Percentiles rank a stretch among this genome's conserved stretches.
These are phyloP conservation scores for Erythrophleum ivorense DNA, from an alignment of 331 rosid genomes.

Conservation along the genomic window DNA sequence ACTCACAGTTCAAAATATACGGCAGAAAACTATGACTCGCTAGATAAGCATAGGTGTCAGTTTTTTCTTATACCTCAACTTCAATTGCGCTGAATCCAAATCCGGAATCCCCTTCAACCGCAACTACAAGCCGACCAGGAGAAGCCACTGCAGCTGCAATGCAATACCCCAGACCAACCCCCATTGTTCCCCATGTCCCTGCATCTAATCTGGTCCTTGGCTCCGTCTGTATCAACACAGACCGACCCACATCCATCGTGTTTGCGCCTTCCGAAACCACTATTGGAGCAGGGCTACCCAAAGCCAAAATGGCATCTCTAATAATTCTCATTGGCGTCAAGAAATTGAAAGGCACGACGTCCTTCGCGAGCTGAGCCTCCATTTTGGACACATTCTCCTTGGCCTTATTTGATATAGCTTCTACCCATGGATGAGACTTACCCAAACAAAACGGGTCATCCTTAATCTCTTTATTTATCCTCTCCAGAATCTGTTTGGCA, in stretches of 20 bases:
- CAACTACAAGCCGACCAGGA: constrained; percentile 84
- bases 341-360: constrained; percentile 87
- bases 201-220: constrained; percentile 98
- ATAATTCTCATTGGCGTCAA: constrained; percentile 89
- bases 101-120: constrained; percentile 95
- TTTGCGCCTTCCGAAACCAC: constrained; percentile 96
- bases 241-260: constrained; percentile 91
- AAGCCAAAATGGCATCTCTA: constrained; percentile 65
- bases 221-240: constrained; percentile 91
- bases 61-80: constrained; percentile 79
- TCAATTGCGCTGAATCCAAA: constrained; percentile 97
- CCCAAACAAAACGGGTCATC: constrained; percentile 94
- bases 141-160: constrained; percentile 94
- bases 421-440: constrained; percentile 79
- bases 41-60: neutral
- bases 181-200: constrained; percentile 99
- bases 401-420: constrained; percentile 62
- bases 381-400: constrained; percentile 77
- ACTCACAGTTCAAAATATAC: neutral
- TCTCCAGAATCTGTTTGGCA: constrained; percentile 71
- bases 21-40: neutral
- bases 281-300: constrained; percentile 85
- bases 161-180: constrained; percentile 96
- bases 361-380: constrained; percentile 81
- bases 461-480: constrained; percentile 73